Evolutionary conservation across 164 flowering plant species (phyloP), one percentile per base, ranked within the genome.

Genomic region (Chimonanthus praecox): DNA sequence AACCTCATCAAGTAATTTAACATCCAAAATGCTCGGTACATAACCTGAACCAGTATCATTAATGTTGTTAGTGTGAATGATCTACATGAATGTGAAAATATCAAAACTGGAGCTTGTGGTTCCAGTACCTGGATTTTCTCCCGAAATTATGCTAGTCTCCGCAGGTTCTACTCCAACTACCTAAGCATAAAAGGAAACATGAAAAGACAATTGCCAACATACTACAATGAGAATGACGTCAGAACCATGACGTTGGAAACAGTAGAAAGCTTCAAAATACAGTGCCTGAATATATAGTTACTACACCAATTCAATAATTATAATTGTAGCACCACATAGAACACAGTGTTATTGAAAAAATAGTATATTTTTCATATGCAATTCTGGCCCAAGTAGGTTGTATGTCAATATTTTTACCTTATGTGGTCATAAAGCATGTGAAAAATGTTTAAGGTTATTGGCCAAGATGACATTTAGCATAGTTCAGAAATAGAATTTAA

Each of bases 161-260:
- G 94, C 92, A 70, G 97, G 94, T 80, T 90, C 93, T 66, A 89
- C 97, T 71, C 93, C 97, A 69, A 91, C 80, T 78, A 91, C 87
- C 97, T 91, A 78, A 75, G 82, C 49, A 83, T 74, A 81, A 47
- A 75, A 63, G 62, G 72, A 70, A 49, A 62, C 49, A 71, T 73
- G 51, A 78, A 71, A 43, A 72, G 49, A 54, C 10, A 50, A 64
- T 48, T 48, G 73, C 47, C 48, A 79, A 61, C 6, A 73, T 73
- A 60, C 49, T 18, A 67, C 44, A 62, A 15, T 8, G 9, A 66
- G 15, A 44, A 33, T 6, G 15, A 45, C 49, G n/a, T 44, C 13
- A 45, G 48, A 13, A 33, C n/a, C 9, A 70, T 10, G 20, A 16
- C 6, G 58, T 21, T 4, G n/a, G 73, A 60, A 71, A 18, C 47